Evolutionary conservation across 768 basidiomycete species (phyloP).

Genomic region (Collybia nuda): DNA sequence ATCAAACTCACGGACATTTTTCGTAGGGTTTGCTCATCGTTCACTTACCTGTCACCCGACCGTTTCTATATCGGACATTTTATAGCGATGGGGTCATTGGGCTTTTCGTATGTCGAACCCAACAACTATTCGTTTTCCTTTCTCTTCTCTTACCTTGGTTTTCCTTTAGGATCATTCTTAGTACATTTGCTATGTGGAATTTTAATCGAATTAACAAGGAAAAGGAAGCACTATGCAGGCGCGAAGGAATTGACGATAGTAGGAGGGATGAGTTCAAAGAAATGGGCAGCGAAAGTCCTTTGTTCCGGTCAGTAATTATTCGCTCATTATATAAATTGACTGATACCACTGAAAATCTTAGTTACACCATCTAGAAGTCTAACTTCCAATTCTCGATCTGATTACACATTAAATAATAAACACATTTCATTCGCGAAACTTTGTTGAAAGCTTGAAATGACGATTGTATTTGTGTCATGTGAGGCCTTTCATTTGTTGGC

Average conservation of each 20-base stretch:
- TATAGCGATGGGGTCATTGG: constrained; percentile 27
- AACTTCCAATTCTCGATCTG: too few species aligned
- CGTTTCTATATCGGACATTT: constrained; percentile 40
- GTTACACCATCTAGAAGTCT: background rate
- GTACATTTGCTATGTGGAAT: constrained; percentile 44
- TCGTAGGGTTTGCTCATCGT: constrained; percentile 39
- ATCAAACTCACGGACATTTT: background rate
- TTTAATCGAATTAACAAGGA: constrained; percentile 48
- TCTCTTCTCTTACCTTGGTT: background rate
- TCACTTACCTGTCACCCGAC: constrained; percentile 36
- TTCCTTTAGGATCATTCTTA: constrained; percentile 29
- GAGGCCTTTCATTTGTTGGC: too few species aligned
- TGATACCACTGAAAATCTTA: background rate
- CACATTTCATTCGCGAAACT: too few species aligned
- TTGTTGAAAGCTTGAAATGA: too few species aligned
- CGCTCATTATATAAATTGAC: background rate
- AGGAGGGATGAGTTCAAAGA: constrained; percentile 40
- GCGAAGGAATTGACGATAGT: constrained; percentile 40
- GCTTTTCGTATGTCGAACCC: constrained; percentile 26
- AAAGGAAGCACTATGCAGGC: constrained; percentile 43
- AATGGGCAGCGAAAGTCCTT: constrained; percentile 53
- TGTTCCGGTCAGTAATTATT: constrained; percentile 42
- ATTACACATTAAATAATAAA: too few species aligned
- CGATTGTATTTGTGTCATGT: too few species aligned
- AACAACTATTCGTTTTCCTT: background rate